Evolutionary conservation across 306 rosid genomes (phyloP), one percentile per base, ranked within the genome.

Genomic region (Hippophae tibetana): DNA sequence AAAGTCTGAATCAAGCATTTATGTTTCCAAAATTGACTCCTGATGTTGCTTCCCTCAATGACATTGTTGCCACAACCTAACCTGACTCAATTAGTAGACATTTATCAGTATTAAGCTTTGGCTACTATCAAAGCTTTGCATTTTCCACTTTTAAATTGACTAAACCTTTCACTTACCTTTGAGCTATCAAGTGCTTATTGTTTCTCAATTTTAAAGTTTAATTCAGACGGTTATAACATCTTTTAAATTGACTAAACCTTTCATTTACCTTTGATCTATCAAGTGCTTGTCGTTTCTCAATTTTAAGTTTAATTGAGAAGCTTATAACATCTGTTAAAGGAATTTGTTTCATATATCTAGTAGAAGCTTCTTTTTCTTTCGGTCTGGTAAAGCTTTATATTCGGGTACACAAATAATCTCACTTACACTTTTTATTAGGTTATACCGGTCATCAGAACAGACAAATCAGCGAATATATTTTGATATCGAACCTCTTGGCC

Each of bases 391-490:
- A 27, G 44, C 7, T 7, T 50, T 8, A 9, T 41, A 66, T 51
- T 58, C 42, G 18, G 51, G 31, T 54, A 26, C 43, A 14, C 7
- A 5, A 5, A 1, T 31, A 60, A 54, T 53, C 43, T 26, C 11
- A 40, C 65, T 13, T 54, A 40, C 13, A 64, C 51, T 13, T 76
- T 74, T 73, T 55, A 58, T 67, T 74, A 92, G 99, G 79, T 69
- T 92, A 62, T 92, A 92, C 73, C 80, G 96, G 68, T 85, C 95
- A 31, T 79, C 96, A 2, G 95, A 82, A 78, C 49, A 65, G 76
- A 92, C 99, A 81, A 92, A 92, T 73, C 96, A 92, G 79, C 73
- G 95, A 54, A 88, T 92, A 79, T 67, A 69, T 63, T 88, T 92
- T 72, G 99, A 92, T 80, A 77, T 88, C 63, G 99, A 88, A 77